Conservation (phyloP, 768 basidiomycete species). For the Ramaria sp. region DNA sequence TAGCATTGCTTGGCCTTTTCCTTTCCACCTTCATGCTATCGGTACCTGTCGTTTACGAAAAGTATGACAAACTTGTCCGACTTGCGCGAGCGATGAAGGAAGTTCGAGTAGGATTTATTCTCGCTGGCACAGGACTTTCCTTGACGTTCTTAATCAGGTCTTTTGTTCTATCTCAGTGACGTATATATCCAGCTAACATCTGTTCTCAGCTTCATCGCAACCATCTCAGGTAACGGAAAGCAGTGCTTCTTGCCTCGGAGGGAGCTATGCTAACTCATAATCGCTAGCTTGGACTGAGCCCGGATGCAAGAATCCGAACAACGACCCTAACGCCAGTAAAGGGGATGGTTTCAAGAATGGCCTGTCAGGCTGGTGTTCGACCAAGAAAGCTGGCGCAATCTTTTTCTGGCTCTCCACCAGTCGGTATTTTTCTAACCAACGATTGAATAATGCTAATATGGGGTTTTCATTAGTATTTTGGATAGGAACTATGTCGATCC, state of each 20-base stretch:
- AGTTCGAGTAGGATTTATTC: constrained; percentile 73
- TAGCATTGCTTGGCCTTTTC: constrained; percentile 60
- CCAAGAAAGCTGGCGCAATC: constrained; percentile 82
- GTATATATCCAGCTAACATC: not conserved
- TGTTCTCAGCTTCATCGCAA: constrained; percentile 16
- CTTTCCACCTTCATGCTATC: constrained; percentile 64
- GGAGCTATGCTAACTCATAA: not conserved
- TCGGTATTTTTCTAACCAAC: constrained; percentile 23
- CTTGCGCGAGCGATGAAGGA: constrained; percentile 76
- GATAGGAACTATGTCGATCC: constrained; percentile 54
- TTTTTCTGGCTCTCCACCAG: constrained; percentile 86
- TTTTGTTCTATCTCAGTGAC: constrained; percentile 15
- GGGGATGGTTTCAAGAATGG: constrained; percentile 49
- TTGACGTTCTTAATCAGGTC: constrained; percentile 70
- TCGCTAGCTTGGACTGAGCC: constrained; percentile 74
- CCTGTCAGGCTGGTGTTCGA: constrained; percentile 76
- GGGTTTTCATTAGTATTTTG: constrained; percentile 55
- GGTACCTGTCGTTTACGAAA: constrained; percentile 74
- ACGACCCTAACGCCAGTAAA: constrained; percentile 65
- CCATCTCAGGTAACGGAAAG: constrained; percentile 12
- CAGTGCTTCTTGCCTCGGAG: not conserved
- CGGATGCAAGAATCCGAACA: constrained; percentile 76
- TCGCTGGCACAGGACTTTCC: constrained; percentile 57
- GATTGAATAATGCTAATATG: not conserved
- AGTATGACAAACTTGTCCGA: constrained; percentile 69